Evolutionary conservation across 805 yeast genomes (phyloP).

Genomic region (Cyberlindnera mrakii): DNA sequence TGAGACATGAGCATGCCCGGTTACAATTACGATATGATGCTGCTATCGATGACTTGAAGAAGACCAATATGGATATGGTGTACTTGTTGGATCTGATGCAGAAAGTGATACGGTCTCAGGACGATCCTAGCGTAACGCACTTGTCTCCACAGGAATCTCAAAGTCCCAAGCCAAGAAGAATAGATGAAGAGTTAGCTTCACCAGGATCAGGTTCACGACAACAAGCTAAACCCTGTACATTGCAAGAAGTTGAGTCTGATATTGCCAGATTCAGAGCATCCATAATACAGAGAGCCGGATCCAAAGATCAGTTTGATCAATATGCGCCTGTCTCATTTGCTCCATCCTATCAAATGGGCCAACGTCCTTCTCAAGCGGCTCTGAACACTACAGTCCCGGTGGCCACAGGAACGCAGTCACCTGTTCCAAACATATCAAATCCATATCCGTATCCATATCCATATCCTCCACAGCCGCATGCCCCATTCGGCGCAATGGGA

Average conservation of each 20-base stretch:
- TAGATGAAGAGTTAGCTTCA: conserved; percentile 14
- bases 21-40: conserved; percentile 41
- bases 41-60: conserved; percentile 41
- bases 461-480: conserved; percentile 14
- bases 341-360: conserved; percentile 19
- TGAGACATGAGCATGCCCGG: conserved; percentile 37
- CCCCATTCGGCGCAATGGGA: conserved; percentile 3
- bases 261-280: conserved; percentile 22
- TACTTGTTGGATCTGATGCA: conserved; percentile 43
- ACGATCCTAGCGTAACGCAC: conserved; percentile 1
- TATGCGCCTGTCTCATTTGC: conserved; percentile 17
- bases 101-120: conserved; percentile 12
- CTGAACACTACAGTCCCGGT: not conserved
- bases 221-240: conserved; percentile 2
- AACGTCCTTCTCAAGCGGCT: no score
- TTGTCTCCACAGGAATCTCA: conserved; percentile 1
- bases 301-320: conserved; percentile 21
- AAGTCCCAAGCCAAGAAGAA: conserved; percentile 7
- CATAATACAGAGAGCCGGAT: conserved; percentile 22
- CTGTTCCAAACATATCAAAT: conserved; percentile 9
- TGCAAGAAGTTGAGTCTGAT: conserved; percentile 18
- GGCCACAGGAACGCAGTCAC: conserved; percentile 6
- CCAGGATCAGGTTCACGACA: conserved; percentile 13
- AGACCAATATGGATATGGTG: conserved; percentile 47
- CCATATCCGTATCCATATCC: conserved; percentile 23